These are phyloP conservation scores for Cryphonectria parasitica DNA, from an alignment of 2,329 filamentous ascomycete genomes.

Conservation along the genomic window DNA sequence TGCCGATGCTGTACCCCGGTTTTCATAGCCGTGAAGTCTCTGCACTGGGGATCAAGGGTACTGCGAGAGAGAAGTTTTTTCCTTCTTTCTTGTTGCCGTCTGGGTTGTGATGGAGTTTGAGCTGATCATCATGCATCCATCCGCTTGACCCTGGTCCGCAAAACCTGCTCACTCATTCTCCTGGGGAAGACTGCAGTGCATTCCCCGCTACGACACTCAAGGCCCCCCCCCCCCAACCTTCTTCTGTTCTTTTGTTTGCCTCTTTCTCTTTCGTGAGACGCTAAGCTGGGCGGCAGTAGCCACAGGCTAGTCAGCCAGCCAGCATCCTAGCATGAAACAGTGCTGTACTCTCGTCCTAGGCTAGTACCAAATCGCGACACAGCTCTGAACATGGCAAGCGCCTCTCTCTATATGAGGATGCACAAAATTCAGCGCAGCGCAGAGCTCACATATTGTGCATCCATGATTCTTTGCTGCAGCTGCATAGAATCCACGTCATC, in stretches of 20 bases:
- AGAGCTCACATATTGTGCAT: not conserved
- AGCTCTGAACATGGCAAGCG: not conserved
- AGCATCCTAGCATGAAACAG: not conserved
- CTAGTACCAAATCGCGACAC: not conserved
- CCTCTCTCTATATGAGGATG: not conserved
- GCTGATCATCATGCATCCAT: not conserved
- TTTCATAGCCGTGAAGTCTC: conserved; percentile 5
- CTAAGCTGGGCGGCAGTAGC: not conserved
- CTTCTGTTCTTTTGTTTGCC: not conserved
- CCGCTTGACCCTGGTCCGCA: not conserved
- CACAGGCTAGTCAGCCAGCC: not conserved
- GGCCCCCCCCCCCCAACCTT: too few relatives aligned
- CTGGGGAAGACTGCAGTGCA: not conserved
- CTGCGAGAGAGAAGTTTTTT: not conserved
- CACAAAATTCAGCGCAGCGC: not conserved
- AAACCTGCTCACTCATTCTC: not conserved
- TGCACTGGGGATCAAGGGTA: conserved; percentile 9
- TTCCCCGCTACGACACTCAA: not conserved
- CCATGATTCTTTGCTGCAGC: not conserved
- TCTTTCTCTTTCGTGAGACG: not conserved
- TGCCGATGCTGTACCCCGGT: conserved; percentile 12
- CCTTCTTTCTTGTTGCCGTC: too few relatives aligned
- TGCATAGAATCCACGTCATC: not conserved
- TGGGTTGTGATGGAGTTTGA: not conserved
- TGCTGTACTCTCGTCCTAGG: not conserved